Evolutionary conservation across 352 stramenopile species (phyloP), one percentile per base, ranked within the genome.

Genomic region (Phytophthora syringae): DNA sequence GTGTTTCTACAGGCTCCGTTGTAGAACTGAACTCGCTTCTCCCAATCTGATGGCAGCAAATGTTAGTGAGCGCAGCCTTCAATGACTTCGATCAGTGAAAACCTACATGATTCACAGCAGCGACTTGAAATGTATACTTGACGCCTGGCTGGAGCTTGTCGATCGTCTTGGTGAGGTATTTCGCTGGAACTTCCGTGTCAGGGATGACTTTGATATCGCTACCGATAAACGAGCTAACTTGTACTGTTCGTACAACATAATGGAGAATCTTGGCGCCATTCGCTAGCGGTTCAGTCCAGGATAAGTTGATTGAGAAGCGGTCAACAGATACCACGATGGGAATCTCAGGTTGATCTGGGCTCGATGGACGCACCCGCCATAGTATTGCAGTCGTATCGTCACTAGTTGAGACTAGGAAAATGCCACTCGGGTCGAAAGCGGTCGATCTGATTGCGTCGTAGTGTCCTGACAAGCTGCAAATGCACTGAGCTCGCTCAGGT

Each of bases 241-340:
- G 79, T 6, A 50, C 72, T 0, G 66, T 84, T 15, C 67, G 78
- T 7, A 89, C 61, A 21, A 87, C 22, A 37, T 89, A 91, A n/a
- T 83, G 57, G 5, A 70, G 37, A n/a, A 91, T 60, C 18, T 70
- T 75, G 9, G 82, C 76, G 7, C 82, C 82, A 28, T 91, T 89
- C 11, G 80, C 82, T 1, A 91, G 67, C 12, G 80, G 79, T 3
- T 79, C 70, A 5, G 51, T 45, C 82, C 82, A 91, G 4, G 64
- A 57, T 13, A 89, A 76, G 2, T 52, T 60, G 50, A 91, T 88
- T 15, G 74, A 61, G 39, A 88, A 89, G 6, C 70, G 70, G 36
- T 86, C 79, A 7, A 83, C 47, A 0, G 25, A 53, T 5, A 61
- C 52, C 9, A 89, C 34, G 0, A 37, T 39, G 2, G 75, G 79